Percentiles rank a stretch among this genome's conserved stretches.
These are phyloP conservation scores for Penicillium capsulatum DNA, from an alignment of 2,329 filamentous ascomycete species.

Conservation along the genomic window DNA sequence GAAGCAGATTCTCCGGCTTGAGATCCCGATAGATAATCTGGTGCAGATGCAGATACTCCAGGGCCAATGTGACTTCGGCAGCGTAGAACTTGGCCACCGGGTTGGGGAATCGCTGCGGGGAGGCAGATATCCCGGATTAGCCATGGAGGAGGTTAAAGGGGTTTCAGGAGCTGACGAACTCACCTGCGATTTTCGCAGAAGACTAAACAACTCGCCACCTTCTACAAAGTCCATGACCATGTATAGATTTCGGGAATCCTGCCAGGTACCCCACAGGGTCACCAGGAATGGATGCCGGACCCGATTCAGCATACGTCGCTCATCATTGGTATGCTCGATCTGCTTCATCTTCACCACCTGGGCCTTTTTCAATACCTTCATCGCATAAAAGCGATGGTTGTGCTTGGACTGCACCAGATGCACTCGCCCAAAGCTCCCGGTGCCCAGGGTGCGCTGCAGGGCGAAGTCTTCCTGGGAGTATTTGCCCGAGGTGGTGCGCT, in stretches of 20 bases:
- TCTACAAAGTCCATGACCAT: slow-evolving; percentile 99
- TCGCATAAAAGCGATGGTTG: slow-evolving; percentile 95
- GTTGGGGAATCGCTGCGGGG: slow-evolving; percentile 82
- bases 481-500: slow-evolving; percentile 86
- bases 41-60: slow-evolving; percentile 91
- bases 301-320: slow-evolving; percentile 89
- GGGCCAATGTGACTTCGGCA: slow-evolving; percentile 88
- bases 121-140: slow-evolving; percentile 7
- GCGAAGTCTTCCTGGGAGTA: slow-evolving; percentile 90
- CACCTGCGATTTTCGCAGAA: slow-evolving; percentile 88
- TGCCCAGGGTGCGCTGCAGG: slow-evolving; percentile 86
- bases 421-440: slow-evolving; percentile 93
- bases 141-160: slow-evolving; percentile 2
- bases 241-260: slow-evolving; percentile 91
- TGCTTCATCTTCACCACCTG: slow-evolving; percentile 99
- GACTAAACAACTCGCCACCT: slow-evolving; percentile 92
- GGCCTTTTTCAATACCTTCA: slow-evolving; percentile 97
- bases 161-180: too few relatives aligned
- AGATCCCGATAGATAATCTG: slow-evolving; percentile 98
- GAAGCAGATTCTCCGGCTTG: slow-evolving; percentile 88
- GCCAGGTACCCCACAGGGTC: slow-evolving; percentile 97
- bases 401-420: slow-evolving; percentile 97
- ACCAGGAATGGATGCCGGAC: slow-evolving; percentile 98
- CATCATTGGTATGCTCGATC: slow-evolving; percentile 98
- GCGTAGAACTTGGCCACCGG: slow-evolving; percentile 99